These are phyloP conservation scores for Plectosphaerella plurivora DNA, from an alignment of 2,329 filamentous ascomycete species.

Conservation along the genomic window DNA sequence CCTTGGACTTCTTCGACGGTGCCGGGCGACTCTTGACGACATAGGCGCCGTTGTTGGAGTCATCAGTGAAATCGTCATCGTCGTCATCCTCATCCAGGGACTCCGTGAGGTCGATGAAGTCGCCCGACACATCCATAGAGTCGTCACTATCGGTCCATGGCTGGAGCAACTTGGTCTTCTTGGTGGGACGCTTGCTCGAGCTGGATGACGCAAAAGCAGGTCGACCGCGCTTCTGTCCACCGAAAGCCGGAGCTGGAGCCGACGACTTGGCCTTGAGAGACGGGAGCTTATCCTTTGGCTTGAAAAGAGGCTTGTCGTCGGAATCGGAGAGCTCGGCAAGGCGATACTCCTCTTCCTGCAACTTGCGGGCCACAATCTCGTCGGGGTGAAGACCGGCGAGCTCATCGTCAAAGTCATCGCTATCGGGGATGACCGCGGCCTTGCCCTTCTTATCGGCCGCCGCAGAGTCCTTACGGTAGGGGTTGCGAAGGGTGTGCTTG, in stretches of 20 bases:
- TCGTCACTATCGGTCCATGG: too few species aligned
- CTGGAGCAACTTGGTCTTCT: constrained; percentile 1
- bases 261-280: constrained; percentile 9
- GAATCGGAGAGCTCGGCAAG: constrained; percentile 5
- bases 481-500: constrained; percentile 12
- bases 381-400: constrained; percentile 19
- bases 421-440: constrained; percentile 21
- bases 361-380: constrained; percentile 24
- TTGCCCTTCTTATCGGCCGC: constrained; percentile 1
- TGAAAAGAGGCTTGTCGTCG: neutral
- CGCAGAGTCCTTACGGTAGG: constrained; percentile 13
- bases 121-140: too few species aligned
- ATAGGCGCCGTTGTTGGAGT: neutral
- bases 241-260: too few species aligned
- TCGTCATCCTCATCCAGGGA: neutral
- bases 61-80: neutral
- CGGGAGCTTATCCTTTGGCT: neutral
- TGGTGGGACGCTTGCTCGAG: neutral
- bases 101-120: too few species aligned
- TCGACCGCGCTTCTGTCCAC: too few species aligned
- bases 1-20: neutral
- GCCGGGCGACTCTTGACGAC: neutral
- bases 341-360: constrained; percentile 27
- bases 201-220: too few species aligned
- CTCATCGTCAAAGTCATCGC: constrained; percentile 36